These are phyloP conservation scores for Kurtzmaniella natalensis DNA, from an alignment of 1,139 yeast species.

Conservation along the genomic window DNA sequence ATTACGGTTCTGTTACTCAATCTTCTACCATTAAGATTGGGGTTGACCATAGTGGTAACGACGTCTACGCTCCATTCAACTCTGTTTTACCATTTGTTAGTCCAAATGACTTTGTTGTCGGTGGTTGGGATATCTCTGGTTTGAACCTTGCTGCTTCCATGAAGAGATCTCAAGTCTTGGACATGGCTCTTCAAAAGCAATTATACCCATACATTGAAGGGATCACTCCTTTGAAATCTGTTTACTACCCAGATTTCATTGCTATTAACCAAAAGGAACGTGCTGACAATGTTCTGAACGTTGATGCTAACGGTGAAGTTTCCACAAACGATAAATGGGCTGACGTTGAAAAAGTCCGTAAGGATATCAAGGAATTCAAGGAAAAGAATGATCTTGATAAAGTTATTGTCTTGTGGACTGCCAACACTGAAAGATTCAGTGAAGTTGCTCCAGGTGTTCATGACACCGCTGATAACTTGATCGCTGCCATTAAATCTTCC, in stretches of 20 bases:
- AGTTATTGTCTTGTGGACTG: slow-evolving; percentile 93
- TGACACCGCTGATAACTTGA: slow-evolving; percentile 79
- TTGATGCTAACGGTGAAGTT: slow-evolving; percentile 45
- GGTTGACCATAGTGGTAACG: slow-evolving; percentile 74
- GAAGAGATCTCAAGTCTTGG: slow-evolving; percentile 84
- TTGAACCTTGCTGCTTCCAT: slow-evolving; percentile 71
- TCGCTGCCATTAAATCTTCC: slow-evolving; percentile 68
- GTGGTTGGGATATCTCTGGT: slow-evolving; percentile 93
- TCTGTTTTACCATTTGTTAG: slow-evolving; percentile 81
- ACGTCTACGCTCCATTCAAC: slow-evolving; percentile 90
- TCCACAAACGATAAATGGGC: slow-evolving; percentile 72
- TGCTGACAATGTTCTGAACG: slow-evolving; percentile 80
- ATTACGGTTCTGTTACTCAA: slow-evolving; percentile 96
- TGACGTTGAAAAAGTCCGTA: slow-evolving; percentile 83
- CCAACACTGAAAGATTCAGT: slow-evolving; percentile 93
- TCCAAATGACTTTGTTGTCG: slow-evolving; percentile 86
- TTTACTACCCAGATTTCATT: slow-evolving; percentile 94
- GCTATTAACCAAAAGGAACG: slow-evolving; percentile 93
- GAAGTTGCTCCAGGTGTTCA: slow-evolving; percentile 76
- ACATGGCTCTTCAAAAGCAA: slow-evolving; percentile 76
- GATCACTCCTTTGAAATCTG: slow-evolving; percentile 72
- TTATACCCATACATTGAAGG: slow-evolving; percentile 62
- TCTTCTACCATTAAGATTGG: slow-evolving; percentile 88
- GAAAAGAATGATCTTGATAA: slow-evolving; percentile 68
- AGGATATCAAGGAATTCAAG: slow-evolving; percentile 80